Conservation (phyloP, 345 rosid species). For the Salix viminalis region DNA sequence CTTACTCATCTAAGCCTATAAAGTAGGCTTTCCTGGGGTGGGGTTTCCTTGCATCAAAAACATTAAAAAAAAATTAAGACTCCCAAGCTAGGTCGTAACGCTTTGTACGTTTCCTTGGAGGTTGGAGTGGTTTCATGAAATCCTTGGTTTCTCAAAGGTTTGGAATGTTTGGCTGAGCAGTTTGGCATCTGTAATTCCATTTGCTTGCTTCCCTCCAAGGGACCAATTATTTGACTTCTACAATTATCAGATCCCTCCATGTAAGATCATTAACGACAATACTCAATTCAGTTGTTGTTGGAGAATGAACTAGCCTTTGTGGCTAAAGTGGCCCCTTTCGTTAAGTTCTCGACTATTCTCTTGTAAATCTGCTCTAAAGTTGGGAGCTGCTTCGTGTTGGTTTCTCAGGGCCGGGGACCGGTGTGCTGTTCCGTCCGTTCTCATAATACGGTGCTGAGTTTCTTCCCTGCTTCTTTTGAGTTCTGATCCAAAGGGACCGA, state of each 20-base stretch:
- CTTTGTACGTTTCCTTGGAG: background rate
- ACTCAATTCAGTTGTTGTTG: too few relatives aligned
- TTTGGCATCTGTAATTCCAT: background rate
- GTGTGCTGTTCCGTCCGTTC: background rate
- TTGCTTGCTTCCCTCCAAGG: background rate
- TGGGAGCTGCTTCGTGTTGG: background rate
- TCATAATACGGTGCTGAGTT: background rate
- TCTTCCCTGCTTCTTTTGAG: background rate
- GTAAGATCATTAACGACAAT: background rate
- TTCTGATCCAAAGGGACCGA: background rate
- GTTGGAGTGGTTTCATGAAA: background rate
- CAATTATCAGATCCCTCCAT: background rate
- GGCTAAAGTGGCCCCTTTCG: background rate
- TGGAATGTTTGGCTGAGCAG: background rate
- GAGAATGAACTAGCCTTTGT: background rate
- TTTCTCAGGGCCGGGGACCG: background rate
- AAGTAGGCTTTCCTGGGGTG: accelerated
- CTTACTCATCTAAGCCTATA: accelerated
- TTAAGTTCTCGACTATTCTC: background rate
- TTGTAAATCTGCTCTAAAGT: background rate
- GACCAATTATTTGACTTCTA: background rate
- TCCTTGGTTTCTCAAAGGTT: background rate
- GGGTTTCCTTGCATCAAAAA: too few relatives aligned
- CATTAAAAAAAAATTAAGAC: background rate
- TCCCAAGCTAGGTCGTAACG: background rate